Conservation (phyloP, 225 moss, liverwort and hornwort species). For the Ulota crispa region DNA sequence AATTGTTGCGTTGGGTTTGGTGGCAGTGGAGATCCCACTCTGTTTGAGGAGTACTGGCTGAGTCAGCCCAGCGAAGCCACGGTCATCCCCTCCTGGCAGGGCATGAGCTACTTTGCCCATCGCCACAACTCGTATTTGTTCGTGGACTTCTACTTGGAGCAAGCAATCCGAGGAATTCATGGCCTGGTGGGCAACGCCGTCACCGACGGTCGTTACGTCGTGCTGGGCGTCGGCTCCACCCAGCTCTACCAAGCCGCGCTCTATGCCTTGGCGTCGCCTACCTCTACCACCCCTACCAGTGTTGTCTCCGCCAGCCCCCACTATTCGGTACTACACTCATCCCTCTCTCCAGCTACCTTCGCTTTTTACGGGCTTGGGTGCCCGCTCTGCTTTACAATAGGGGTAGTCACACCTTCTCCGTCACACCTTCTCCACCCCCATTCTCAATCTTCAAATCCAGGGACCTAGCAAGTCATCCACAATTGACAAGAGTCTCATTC, state of each 20-base stretch:
- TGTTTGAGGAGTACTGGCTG: slow-evolving; percentile 64
- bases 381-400: no score
- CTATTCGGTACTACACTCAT: slow-evolving; percentile 45
- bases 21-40: slow-evolving; percentile 57
- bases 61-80: slow-evolving; percentile 37
- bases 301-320: slow-evolving; percentile 49
- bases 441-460: no score
- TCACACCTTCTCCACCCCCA: no score
- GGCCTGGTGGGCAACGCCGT: slow-evolving; percentile 56
- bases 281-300: slow-evolving; percentile 30
- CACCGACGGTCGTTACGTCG: slow-evolving; percentile 41
- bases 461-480: no score
- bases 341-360: not conserved
- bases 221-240: slow-evolving; percentile 63
- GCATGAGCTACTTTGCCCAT: slow-evolving; percentile 68
- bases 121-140: slow-evolving; percentile 50
- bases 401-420: no score
- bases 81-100: slow-evolving; percentile 60
- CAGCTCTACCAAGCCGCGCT: slow-evolving; percentile 62
- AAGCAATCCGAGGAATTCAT: slow-evolving; percentile 43
- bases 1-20: not conserved
- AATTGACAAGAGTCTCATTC: no score
- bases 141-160: slow-evolving; percentile 55
- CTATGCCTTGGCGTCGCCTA: slow-evolving; percentile 35
- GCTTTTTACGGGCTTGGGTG: no score